Evolutionary conservation across 2,329 filamentous ascomycete genomes (phyloP).

Genomic region (Penicillium sp.): DNA sequence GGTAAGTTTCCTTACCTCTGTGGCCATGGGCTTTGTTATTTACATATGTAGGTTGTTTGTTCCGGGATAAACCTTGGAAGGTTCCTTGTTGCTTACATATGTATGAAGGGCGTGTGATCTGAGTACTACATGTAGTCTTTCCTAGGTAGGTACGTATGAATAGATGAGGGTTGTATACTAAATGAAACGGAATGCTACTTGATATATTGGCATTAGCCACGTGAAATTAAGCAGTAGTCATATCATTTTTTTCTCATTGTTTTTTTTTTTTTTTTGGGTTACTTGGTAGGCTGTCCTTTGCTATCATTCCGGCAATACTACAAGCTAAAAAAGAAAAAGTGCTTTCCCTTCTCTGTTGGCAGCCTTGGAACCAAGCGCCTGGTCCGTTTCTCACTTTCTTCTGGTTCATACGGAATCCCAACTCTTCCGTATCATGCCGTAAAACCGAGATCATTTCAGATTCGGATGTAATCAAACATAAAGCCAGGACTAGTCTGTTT

Average conservation of each 20-base stretch:
- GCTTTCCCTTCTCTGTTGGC: background rate
- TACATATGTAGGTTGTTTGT: too few relatives aligned
- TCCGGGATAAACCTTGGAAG: too few relatives aligned
- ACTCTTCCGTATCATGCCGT: background rate
- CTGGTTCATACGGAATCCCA: background rate
- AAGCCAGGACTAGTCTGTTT: slow-evolving; percentile 22
- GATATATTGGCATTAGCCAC: background rate
- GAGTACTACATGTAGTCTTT: too few relatives aligned
- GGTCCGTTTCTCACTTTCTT: background rate
- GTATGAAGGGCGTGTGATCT: too few relatives aligned
- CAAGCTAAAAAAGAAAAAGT: background rate
- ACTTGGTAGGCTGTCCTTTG: background rate
- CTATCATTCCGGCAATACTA: background rate
- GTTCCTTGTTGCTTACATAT: too few relatives aligned
- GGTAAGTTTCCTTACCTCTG: too few relatives aligned
- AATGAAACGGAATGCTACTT: background rate
- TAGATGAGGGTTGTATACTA: background rate
- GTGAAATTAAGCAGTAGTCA: background rate
- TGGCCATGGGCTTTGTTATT: too few relatives aligned
- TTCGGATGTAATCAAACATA: slow-evolving; percentile 3
- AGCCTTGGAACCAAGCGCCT: background rate
- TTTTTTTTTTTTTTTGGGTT: background rate
- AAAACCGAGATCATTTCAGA: slow-evolving; percentile 1
- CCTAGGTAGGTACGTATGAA: background rate
- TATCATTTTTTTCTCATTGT: background rate